Evolutionary conservation across 495 filamentous ascomycete species (phyloP).

Genomic region (Penicillium angulare): DNA sequence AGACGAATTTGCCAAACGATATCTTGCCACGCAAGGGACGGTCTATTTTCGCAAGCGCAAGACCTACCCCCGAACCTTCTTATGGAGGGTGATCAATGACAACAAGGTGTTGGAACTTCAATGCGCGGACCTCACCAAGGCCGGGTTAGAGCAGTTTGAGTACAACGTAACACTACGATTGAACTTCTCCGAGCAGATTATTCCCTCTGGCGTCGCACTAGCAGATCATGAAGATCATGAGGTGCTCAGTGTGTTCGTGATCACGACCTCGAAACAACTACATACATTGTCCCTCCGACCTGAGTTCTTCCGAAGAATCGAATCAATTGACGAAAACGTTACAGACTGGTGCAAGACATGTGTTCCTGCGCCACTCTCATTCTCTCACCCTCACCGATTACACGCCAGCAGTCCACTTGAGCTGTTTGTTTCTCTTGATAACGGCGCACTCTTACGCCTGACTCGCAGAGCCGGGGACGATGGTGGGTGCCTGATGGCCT

Average conservation of each 20-base stretch:
- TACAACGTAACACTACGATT: constrained; percentile 72
- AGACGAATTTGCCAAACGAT: constrained; percentile 63
- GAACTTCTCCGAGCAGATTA: constrained; percentile 68
- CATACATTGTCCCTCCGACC: constrained; percentile 77
- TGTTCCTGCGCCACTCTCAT: constrained; percentile 66
- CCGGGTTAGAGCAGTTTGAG: constrained; percentile 59
- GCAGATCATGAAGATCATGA: constrained; percentile 77
- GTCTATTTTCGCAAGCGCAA: constrained; percentile 79
- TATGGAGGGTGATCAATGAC: constrained; percentile 86
- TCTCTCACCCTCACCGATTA: constrained; percentile 79
- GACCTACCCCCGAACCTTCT: constrained; percentile 74
- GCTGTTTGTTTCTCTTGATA: constrained; percentile 75
- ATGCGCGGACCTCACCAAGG: constrained; percentile 75
- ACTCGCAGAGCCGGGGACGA: constrained; percentile 64
- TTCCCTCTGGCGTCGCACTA: constrained; percentile 72
- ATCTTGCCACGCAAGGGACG: constrained; percentile 75
- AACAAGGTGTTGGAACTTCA: constrained; percentile 79
- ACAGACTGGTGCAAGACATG: constrained; percentile 75
- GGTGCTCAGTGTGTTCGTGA: constrained; percentile 71
- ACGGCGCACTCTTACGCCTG: constrained; percentile 77
- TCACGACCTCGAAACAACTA: constrained; percentile 75
- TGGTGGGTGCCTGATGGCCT: constrained; percentile 45
- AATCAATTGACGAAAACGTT: constrained; percentile 66
- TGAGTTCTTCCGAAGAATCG: constrained; percentile 70
- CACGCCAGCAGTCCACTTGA: constrained; percentile 68